Conservation (phyloP, 495 filamentous ascomycete species). For the Haplographium delicatum region DNA sequence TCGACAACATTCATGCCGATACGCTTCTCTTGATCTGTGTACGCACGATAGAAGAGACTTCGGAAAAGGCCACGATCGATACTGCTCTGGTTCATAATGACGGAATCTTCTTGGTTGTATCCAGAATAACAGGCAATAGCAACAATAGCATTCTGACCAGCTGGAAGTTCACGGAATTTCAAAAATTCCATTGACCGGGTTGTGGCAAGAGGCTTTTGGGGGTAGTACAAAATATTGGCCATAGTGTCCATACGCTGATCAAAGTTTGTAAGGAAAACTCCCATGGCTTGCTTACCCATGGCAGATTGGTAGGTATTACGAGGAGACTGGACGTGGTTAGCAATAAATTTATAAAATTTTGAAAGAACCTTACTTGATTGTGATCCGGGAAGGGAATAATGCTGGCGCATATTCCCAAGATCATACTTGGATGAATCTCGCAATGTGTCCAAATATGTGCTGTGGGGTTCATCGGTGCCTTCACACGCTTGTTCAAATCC, state of each 20-base stretch:
- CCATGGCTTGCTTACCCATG: conserved; percentile 99
- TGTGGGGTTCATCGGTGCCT: conserved; percentile 72
- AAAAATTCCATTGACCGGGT: conserved; percentile 98
- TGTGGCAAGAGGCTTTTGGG: conserved; percentile 93
- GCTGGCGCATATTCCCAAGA: conserved; percentile 93
- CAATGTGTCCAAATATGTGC: conserved; percentile 94
- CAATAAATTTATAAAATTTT: conserved; percentile 1
- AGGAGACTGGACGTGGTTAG: conserved; percentile 59
- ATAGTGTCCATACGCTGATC: conserved; percentile 97
- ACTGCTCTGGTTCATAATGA: conserved; percentile 99
- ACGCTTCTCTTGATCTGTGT: conserved; percentile 92
- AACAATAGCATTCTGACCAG: conserved; percentile 97
- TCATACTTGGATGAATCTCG: conserved; percentile 99
- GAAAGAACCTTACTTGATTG: conserved; percentile 61
- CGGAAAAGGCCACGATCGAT: conserved; percentile 97
- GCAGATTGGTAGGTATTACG: conserved; percentile 99
- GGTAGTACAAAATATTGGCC: conserved; percentile 98
- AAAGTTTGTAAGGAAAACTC: conserved; percentile 95
- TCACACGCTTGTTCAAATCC: conserved; percentile 68
- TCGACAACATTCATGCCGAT: conserved; percentile 87
- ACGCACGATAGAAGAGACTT: conserved; percentile 95
- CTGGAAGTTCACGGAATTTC: conserved; percentile 94
- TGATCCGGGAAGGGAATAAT: conserved; percentile 99
- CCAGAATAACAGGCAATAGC: conserved; percentile 95
- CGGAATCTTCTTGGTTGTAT: conserved; percentile 99